Evolutionary conservation across 345 rosid species (phyloP).

Genomic region (Salix caprea): DNA sequence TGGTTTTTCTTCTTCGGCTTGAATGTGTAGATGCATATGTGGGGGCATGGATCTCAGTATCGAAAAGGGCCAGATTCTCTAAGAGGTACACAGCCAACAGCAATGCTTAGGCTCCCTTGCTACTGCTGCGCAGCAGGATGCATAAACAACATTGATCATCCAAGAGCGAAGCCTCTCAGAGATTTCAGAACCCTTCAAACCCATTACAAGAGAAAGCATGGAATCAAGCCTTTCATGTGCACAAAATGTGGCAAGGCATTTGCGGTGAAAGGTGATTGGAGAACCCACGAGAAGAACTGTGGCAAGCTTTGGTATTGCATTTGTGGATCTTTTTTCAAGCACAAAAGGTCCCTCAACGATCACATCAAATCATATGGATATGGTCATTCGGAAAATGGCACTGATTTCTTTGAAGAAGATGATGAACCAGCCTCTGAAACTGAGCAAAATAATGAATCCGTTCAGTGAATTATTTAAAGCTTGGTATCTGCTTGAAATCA

Average conservation of each 20-base stretch:
- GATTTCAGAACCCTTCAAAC: slow-evolving; percentile 99
- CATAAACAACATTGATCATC: slow-evolving; percentile 92
- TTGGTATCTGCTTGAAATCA: neutral
- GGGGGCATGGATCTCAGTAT: slow-evolving; percentile 99
- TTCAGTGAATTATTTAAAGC: slow-evolving; percentile 17
- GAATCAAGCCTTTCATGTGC: slow-evolving; percentile 88
- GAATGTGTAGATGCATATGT: slow-evolving; percentile 86
- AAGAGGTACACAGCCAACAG: slow-evolving; percentile 93
- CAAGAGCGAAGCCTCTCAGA: slow-evolving; percentile 79
- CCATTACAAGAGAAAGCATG: slow-evolving; percentile 94
- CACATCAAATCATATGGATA: slow-evolving; percentile 81
- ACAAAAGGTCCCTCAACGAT: slow-evolving; percentile 91
- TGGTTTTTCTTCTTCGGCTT: neutral
- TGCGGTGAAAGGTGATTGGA: slow-evolving; percentile 97
- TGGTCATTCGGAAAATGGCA: slow-evolving; percentile 72
- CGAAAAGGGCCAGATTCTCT: slow-evolving; percentile 93
- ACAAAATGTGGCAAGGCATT: slow-evolving; percentile 90
- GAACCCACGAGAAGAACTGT: slow-evolving; percentile 98
- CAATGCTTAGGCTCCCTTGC: slow-evolving; percentile 89
- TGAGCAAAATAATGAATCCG: slow-evolving; percentile 51
- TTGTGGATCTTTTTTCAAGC: slow-evolving; percentile 96
- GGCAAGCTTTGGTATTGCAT: slow-evolving; percentile 95
- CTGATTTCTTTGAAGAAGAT: slow-evolving; percentile 58
- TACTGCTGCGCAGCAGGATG: slow-evolving; percentile 96
- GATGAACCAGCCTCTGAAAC: slow-evolving; percentile 74